Base-by-base conservation (phyloP, 768 basidiomycete species). In the Pleurotus platypus region DNA sequence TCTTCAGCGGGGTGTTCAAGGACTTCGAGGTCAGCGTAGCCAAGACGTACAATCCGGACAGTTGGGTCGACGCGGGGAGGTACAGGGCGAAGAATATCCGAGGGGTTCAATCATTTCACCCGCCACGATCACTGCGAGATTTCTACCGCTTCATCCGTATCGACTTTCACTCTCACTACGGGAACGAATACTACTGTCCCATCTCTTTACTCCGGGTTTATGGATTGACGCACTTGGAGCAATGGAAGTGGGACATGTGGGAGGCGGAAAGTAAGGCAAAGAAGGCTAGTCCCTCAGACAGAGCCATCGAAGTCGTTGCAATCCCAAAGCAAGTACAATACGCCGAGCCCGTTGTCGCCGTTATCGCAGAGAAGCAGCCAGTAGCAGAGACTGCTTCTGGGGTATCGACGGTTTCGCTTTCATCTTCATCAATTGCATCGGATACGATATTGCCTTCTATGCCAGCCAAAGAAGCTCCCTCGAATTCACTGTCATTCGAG, bases 121-220 rank as follows among this genome's bases (percentile, higher is more conserved):
- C 85, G 0, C 89, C 87, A 0, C 79, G 77, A 7, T 86, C 87
- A 0, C 68, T 92, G 43, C 79, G 81, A 5, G 87, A 87, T 65
- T 98, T 99, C 71, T 97, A 95, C 70, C 88, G 95, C 12, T 98
- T 89, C 67, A 85, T 99, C 57, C 87, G 95, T 1, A 83, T 99
- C 65, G 94, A 98, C 70, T 98, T 99, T 67, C 82, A 89, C 49
- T 89, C 92, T 0, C 89, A 94, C 66, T 98, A 97, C 64, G 92
- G 94, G 16, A 89, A 84, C 64, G 97, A 99, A 70, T 98, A 89
- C 72, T 98, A 94, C 68, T 99, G 97, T 65, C 97, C 97, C 0
- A 78, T 98, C 15, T 94, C 92, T 0, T 82, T 98, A 0, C 79
- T 98, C 15, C 87, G 94, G 26, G 94, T 97, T 1, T 98, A 94